These are phyloP conservation scores for Byssochlamys sp. DNA, from an alignment of 2,329 filamentous ascomycete species.

Conservation along the genomic window DNA sequence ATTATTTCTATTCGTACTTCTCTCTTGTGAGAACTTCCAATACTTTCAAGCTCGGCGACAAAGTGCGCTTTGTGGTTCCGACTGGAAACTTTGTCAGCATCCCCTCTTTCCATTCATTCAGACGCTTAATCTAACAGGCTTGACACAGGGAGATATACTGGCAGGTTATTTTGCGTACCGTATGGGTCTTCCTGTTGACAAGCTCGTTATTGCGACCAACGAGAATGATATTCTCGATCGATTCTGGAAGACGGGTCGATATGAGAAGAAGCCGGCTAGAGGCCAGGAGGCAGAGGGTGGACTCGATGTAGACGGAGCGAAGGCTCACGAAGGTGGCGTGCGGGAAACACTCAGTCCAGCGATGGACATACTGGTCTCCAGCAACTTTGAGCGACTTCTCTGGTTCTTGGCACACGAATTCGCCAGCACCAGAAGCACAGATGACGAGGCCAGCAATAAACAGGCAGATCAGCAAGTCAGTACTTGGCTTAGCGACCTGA, in stretches of 20 bases:
- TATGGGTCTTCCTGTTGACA: constrained; percentile 81
- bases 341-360: constrained; percentile 88
- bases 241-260: constrained; percentile 73
- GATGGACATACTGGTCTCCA: constrained; percentile 94
- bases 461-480: constrained; percentile 63
- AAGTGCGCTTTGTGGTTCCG: constrained; percentile 75
- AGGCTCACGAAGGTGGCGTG: constrained; percentile 50
- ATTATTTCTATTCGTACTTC: constrained; percentile 96
- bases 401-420: constrained; percentile 67
- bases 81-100: constrained; percentile 69
- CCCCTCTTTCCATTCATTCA: too few species aligned
- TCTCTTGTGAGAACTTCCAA: constrained; percentile 53
- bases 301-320: not conserved
- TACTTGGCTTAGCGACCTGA: constrained; percentile 69
- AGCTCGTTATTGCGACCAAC: constrained; percentile 87
- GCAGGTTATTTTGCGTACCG: constrained; percentile 77
- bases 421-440: constrained; percentile 47
- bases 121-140: too few species aligned
- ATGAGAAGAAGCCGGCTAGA: constrained; percentile 67
- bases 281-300: constrained; percentile 24
- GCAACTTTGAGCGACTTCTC: constrained; percentile 89
- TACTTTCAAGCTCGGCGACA: constrained; percentile 46
- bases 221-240: constrained; percentile 94
- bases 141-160: constrained; percentile 62
- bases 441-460: constrained; percentile 36